These are phyloP conservation scores for Allium fistulosum DNA, from an alignment of 106 monocot genomes.

Conservation along the genomic window DNA sequence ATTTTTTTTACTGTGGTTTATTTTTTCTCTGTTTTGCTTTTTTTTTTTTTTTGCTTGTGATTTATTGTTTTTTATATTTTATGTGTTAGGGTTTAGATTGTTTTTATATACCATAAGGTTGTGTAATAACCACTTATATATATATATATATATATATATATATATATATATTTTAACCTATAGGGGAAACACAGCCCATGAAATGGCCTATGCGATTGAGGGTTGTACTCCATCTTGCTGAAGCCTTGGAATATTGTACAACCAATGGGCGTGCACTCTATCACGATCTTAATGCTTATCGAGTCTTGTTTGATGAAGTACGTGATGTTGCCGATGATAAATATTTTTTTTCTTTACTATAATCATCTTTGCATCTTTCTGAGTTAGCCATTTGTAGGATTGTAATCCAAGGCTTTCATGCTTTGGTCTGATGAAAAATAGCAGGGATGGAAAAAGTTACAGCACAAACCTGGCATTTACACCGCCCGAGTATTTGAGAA, in stretches of 20 bases:
- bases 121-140: background rate
- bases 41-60: too few relatives aligned
- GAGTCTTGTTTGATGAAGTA: slow-evolving; percentile 88
- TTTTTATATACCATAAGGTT: slow-evolving; percentile 1
- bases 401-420: slow-evolving; percentile 88
- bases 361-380: slow-evolving; percentile 12
- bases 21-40: too few relatives aligned
- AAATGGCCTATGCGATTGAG: slow-evolving; percentile 91
- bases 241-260: slow-evolving; percentile 85
- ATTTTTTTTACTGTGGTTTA: too few relatives aligned
- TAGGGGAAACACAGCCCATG: slow-evolving; percentile 92
- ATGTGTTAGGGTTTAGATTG: slow-evolving; percentile 1
- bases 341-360: too few relatives aligned
- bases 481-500: slow-evolving; percentile 89
- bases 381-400: slow-evolving; percentile 39
- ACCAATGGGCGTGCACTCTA: slow-evolving; percentile 77
- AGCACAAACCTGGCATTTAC: slow-evolving; percentile 94
- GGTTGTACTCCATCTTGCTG: slow-evolving; percentile 71
- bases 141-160: too few relatives aligned
- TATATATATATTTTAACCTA: slow-evolving; percentile 1
- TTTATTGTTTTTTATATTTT: too few relatives aligned
- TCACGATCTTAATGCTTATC: slow-evolving; percentile 94
- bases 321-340: background rate
- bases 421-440: slow-evolving; percentile 94
- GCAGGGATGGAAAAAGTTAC: slow-evolving; percentile 91